phyloP scores from a whole-genome alignment of 2,329 filamentous ascomycete species.

The Microcyclospora tardicrescens region DNA sequence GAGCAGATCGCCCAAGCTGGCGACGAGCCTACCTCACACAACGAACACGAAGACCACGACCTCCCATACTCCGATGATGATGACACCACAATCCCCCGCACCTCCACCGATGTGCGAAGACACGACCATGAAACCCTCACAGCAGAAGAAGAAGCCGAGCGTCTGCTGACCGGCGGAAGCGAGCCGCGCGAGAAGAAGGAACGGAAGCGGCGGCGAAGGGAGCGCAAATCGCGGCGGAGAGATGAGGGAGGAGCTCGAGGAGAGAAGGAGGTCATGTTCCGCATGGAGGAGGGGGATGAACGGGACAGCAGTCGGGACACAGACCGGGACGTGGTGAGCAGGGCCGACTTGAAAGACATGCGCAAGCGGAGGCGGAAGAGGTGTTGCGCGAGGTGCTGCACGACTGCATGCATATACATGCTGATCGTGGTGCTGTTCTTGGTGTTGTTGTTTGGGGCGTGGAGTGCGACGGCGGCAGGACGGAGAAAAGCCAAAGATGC shows the following conservation, averaged over 20 bases:
- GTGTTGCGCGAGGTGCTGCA: slow-evolving; percentile 19
- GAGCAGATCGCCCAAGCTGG: no score
- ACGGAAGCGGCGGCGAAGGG: slow-evolving; percentile 9
- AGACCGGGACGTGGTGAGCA: slow-evolving; percentile 24
- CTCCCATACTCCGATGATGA: neutral
- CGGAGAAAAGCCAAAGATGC: neutral
- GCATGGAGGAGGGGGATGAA: slow-evolving; percentile 75
- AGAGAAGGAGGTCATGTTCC: slow-evolving; percentile 71
- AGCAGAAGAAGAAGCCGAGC: slow-evolving; percentile 35
- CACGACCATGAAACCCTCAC: slow-evolving; percentile 23
- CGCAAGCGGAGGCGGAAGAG: slow-evolving; percentile 26
- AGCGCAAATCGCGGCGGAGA: slow-evolving; percentile 12
- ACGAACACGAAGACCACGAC: neutral
- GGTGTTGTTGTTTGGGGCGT: slow-evolving; percentile 43
- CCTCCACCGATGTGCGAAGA: slow-evolving; percentile 10
- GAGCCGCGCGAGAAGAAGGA: slow-evolving; percentile 6
- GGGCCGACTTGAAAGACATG: slow-evolving; percentile 37
- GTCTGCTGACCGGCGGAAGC: slow-evolving; percentile 23
- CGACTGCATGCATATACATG: slow-evolving; percentile 29
- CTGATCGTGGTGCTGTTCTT: slow-evolving; percentile 41
- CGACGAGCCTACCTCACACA: no score
- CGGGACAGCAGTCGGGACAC: slow-evolving; percentile 22
- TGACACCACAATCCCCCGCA: slow-evolving; percentile 2
- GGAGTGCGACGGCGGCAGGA: slow-evolving; percentile 35
- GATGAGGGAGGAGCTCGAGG: slow-evolving; percentile 35